Evolutionary conservation across 768 basidiomycete species (phyloP).

Genomic region (Phanerochaete carnosa): DNA sequence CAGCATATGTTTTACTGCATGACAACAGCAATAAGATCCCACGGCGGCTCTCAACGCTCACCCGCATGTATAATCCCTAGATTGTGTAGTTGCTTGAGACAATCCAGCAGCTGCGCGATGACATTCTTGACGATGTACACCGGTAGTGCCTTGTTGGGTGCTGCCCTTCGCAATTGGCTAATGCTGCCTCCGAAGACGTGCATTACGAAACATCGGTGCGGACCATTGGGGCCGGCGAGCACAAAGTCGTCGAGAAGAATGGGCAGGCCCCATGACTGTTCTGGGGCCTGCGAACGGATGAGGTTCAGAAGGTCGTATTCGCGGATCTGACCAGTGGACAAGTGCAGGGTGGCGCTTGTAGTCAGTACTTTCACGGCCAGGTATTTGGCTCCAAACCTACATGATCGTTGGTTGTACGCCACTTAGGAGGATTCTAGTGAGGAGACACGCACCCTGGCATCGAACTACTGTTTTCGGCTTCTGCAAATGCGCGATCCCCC

Average conservation of each 20-base stretch:
- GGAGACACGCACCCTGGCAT: constrained; percentile 1
- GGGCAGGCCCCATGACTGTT: constrained; percentile 14
- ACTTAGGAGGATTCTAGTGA: not conserved
- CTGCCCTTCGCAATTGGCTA: constrained; percentile 15
- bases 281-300: constrained; percentile 5
- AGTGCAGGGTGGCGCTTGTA: constrained; percentile 15
- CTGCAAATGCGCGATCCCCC: not conserved
- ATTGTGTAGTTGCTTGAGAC: constrained; percentile 15
- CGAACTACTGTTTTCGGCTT: not conserved
- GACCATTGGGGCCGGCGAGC: constrained; percentile 10
- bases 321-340: not conserved
- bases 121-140: constrained; percentile 17
- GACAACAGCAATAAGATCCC: not conserved
- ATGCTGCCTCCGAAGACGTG: constrained; percentile 19
- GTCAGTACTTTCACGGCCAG: constrained; percentile 21
- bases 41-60: not conserved
- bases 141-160: constrained; percentile 18
- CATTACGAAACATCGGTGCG: constrained; percentile 23
- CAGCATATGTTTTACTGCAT: not conserved
- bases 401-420: not conserved
- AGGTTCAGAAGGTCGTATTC: constrained; percentile 20
- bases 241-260: constrained; percentile 18
- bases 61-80: constrained; percentile 22
- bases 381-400: constrained; percentile 16
- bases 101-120: constrained; percentile 14